These are phyloP conservation scores for Populus nigra DNA, from an alignment of 345 rosid species.

Conservation along the genomic window DNA sequence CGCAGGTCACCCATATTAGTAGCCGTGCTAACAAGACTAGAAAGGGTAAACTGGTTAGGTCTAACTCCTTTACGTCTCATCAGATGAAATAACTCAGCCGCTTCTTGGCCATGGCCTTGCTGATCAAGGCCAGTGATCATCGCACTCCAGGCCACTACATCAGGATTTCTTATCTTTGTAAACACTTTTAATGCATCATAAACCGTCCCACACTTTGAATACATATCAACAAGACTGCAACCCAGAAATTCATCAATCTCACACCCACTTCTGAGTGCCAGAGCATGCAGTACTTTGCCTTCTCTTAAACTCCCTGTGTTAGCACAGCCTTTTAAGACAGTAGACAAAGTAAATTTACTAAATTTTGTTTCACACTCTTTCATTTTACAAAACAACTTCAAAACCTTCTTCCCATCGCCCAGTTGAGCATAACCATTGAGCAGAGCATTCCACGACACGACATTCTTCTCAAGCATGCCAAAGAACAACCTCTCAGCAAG, in stretches of 20 bases:
- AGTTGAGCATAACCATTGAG: constrained; percentile 41
- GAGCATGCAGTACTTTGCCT: constrained; percentile 42
- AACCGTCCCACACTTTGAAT: constrained; percentile 43
- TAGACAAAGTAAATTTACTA: constrained; percentile 37
- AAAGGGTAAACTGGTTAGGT: constrained; percentile 39
- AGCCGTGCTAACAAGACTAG: constrained; percentile 37
- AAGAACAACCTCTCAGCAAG: constrained; percentile 36
- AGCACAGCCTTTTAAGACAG: constrained; percentile 39
- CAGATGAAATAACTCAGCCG: constrained; percentile 29
- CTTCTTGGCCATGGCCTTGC: constrained; percentile 36
- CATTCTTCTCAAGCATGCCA: constrained; percentile 39
- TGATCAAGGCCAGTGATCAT: constrained; percentile 40
- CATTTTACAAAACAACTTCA: constrained; percentile 37
- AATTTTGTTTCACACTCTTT: constrained; percentile 31
- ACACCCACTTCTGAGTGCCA: constrained; percentile 34
- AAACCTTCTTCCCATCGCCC: constrained; percentile 29
- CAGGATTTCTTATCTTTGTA: constrained; percentile 32
- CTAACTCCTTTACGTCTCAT: constrained; percentile 36
- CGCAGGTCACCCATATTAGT: constrained; percentile 22
- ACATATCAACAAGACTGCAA: constrained; percentile 46
- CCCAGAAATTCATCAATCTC: constrained; percentile 39
- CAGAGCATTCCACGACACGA: constrained; percentile 42
- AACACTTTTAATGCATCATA: constrained; percentile 43
- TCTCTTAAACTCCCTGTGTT: constrained; percentile 27
- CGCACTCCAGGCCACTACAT: constrained; percentile 41